A percentile compares a stretch with the other conserved stretches of the same genome.
Evolutionary conservation across 2,329 filamentous ascomycete genomes (phyloP).

Genomic region (Aspergillus fumigatiaffinis): DNA sequence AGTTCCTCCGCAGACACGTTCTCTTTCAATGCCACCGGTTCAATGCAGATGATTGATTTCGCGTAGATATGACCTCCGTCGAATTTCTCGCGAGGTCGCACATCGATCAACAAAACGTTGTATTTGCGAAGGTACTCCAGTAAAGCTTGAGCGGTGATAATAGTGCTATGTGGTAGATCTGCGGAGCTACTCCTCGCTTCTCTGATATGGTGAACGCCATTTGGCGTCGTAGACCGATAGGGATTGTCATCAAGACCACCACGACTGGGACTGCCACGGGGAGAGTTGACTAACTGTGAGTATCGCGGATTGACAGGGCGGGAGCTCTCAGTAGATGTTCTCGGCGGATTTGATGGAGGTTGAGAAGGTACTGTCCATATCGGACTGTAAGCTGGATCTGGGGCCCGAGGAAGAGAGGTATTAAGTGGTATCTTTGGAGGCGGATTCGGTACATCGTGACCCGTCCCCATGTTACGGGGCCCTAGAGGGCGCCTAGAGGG

Average conservation of each 20-base stretch:
- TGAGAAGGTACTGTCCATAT: conserved; percentile 40
- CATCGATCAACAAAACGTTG: conserved; percentile 77
- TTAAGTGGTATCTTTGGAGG: conserved; percentile 44
- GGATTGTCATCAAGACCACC: conserved; percentile 38
- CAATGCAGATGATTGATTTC: conserved; percentile 80
- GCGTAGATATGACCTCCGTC: conserved; percentile 87
- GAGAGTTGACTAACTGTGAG: conserved; percentile 31
- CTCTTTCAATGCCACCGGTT: conserved; percentile 71
- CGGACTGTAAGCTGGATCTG: conserved; percentile 48
- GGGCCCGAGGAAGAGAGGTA: conserved; percentile 43
- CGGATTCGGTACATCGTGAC: conserved; percentile 30
- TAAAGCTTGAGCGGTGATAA: conserved; percentile 67
- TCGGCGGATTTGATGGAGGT: conserved; percentile 35
- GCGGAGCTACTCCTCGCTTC: conserved; percentile 41
- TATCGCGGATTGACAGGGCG: conserved; percentile 37
- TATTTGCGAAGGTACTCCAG: conserved; percentile 64
- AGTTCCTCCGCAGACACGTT: conserved; percentile 63
- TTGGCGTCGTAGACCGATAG: conserved; percentile 43
- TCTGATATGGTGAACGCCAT: conserved; percentile 36
- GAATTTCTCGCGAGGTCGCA: conserved; percentile 73
- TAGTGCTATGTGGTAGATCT: conserved; percentile 53
- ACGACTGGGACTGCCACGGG: conserved; percentile 32
- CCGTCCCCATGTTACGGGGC: conserved; percentile 41
- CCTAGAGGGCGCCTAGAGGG: conserved; percentile 35
- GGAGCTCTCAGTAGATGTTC: conserved; percentile 39